A percentile compares a stretch with the other conserved stretches of the same genome.
Conservation (phyloP, 306 rosid species). For the Vigna reflexopilosa region DNA sequence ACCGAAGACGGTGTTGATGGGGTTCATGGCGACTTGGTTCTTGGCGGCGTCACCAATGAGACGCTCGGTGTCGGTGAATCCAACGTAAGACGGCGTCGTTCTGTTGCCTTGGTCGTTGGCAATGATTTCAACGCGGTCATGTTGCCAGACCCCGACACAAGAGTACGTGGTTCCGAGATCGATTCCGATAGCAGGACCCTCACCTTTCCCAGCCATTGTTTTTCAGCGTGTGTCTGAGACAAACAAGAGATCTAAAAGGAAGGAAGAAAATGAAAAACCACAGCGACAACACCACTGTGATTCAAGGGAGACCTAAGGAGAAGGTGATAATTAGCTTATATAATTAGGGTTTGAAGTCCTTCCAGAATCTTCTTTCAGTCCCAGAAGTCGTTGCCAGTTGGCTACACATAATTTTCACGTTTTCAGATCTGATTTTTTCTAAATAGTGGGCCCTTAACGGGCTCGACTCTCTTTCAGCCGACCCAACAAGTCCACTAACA, state of each 20-base stretch:
- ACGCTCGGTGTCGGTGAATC: constrained; percentile 11
- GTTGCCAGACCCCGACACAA: constrained; percentile 11
- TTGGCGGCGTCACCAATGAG: constrained; percentile 15
- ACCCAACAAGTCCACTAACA: neutral
- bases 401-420: neutral
- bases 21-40: constrained; percentile 27
- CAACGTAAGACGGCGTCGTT: constrained; percentile 27
- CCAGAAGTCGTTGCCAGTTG: neutral
- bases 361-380: constrained; percentile 13
- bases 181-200: constrained; percentile 17
- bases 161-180: constrained; percentile 21
- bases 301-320: neutral
- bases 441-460: neutral
- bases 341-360: neutral
- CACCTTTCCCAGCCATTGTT: neutral
- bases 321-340: neutral
- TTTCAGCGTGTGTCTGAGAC: neutral
- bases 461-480: neutral
- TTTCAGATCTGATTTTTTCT: neutral
- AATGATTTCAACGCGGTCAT: constrained; percentile 24
- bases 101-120: constrained; percentile 17
- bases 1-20: constrained; percentile 26
- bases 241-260: neutral
- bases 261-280: neutral
- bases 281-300: neutral